A percentile compares a stretch with the other conserved stretches of the same genome.
Conservation (phyloP, 2,329 filamentous ascomycete species). For the Hansfordia pulvinata region DNA sequence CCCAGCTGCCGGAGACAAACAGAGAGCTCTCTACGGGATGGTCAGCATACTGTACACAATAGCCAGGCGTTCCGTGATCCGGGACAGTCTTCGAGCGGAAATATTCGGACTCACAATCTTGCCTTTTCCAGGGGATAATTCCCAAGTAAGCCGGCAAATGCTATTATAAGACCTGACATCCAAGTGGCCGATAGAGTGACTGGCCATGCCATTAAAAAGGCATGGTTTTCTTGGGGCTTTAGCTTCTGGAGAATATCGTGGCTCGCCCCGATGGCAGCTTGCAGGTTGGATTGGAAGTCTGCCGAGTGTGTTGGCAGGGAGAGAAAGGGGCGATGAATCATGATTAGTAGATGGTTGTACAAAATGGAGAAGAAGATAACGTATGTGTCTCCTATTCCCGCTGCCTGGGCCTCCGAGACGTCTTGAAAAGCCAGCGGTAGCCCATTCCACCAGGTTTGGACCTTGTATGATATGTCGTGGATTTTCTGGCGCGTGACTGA, state of each 20-base stretch:
- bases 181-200: conserved; percentile 3
- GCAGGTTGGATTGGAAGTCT: conserved; percentile 5
- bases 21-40: no score
- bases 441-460: conserved; percentile 5
- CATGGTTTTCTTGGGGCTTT: neutral
- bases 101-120: conserved; percentile 1
- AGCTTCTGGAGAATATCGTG: conserved; percentile 2
- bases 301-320: conserved; percentile 1
- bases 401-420: neutral
- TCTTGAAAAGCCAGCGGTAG: conserved; percentile 4
- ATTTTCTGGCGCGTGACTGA: conserved; percentile 3
- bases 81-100: conserved; percentile 2
- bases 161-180: conserved; percentile 4
- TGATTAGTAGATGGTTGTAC: conserved; percentile 3
- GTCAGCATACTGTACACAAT: no score
- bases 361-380: conserved; percentile 3
- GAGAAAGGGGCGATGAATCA: conserved; percentile 5
- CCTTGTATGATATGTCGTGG: conserved; percentile 3
- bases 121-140: conserved; percentile 3
- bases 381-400: conserved; percentile 1
- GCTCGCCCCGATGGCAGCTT: conserved; percentile 3
- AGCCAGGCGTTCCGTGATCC: no score
- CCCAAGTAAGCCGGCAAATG: conserved; percentile 3
- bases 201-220: conserved; percentile 2
- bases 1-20: no score